phyloP scores from a whole-genome alignment of 495 filamentous ascomycete species.

The Baudoinia panamericana region DNA sequence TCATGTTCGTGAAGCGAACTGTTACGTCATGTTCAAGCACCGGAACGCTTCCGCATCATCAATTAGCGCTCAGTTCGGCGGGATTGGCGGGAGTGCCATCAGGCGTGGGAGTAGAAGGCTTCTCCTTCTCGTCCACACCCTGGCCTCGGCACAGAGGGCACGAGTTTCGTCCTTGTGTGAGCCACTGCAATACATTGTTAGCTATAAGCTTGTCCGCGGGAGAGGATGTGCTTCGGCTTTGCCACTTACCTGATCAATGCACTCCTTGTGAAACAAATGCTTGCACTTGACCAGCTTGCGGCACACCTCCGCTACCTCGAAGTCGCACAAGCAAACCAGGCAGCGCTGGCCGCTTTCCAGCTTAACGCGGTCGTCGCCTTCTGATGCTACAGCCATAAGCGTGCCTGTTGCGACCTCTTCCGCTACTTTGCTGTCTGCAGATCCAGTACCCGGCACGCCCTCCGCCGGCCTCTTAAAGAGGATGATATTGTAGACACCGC shows the following conservation, averaged over 20 bases:
- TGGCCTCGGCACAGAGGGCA: slow-evolving; percentile 62
- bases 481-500: slow-evolving; percentile 34
- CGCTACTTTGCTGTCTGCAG: slow-evolving; percentile 31
- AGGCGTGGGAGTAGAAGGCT: slow-evolving; percentile 1
- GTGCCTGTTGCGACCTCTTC: slow-evolving; percentile 39
- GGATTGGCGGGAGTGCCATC: slow-evolving; percentile 6
- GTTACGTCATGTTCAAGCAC: no score
- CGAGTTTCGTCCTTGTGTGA: slow-evolving; percentile 67
- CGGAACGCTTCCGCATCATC: no score
- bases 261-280: slow-evolving; percentile 60
- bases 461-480: neutral
- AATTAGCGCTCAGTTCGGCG: slow-evolving; percentile 5
- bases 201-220: slow-evolving; percentile 9
- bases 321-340: slow-evolving; percentile 59
- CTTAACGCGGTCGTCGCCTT: slow-evolving; percentile 35
- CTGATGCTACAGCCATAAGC: no score
- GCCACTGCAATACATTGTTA: slow-evolving; percentile 41
- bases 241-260: slow-evolving; percentile 67
- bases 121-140: slow-evolving; percentile 48
- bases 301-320: slow-evolving; percentile 50
- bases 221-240: no score
- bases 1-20: no score
- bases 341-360: slow-evolving; percentile 51
- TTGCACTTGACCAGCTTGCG: slow-evolving; percentile 52
- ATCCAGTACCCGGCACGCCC: neutral